Evolutionary conservation across 2,329 filamentous ascomycete species (phyloP).

Genomic region (Fusarium clavum): DNA sequence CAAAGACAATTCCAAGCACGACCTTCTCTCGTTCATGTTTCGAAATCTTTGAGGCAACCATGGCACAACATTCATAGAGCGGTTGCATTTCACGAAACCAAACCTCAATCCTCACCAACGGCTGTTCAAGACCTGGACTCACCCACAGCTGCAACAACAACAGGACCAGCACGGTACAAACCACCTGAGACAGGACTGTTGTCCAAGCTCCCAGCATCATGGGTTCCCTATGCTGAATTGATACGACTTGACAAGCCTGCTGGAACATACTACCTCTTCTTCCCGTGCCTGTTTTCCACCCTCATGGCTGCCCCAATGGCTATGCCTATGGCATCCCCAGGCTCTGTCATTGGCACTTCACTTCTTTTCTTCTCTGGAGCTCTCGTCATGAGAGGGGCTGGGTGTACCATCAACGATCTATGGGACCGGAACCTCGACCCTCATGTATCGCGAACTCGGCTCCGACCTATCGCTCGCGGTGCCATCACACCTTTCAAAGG

Average conservation of each 20-base stretch:
- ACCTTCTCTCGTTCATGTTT: slow-evolving; percentile 14
- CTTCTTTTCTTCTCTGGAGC: slow-evolving; percentile 80
- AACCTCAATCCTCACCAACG: slow-evolving; percentile 31
- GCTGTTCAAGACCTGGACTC: slow-evolving; percentile 24
- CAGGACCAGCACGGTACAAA: slow-evolving; percentile 60
- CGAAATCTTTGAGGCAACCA: slow-evolving; percentile 12
- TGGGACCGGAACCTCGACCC: slow-evolving; percentile 91
- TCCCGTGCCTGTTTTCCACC: slow-evolving; percentile 87
- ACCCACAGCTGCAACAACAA: slow-evolving; percentile 12
- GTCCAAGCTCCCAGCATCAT: slow-evolving; percentile 73
- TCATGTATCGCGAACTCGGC: slow-evolving; percentile 78
- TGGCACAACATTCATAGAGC: slow-evolving; percentile 30
- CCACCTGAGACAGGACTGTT: slow-evolving; percentile 78
- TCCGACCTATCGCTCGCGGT: slow-evolving; percentile 83
- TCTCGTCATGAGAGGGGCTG: slow-evolving; percentile 86
- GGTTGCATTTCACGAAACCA: slow-evolving; percentile 44
- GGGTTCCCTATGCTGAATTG: slow-evolving; percentile 85
- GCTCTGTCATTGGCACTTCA: slow-evolving; percentile 72
- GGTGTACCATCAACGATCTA: slow-evolving; percentile 90
- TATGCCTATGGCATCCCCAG: slow-evolving; percentile 68
- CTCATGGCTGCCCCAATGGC: slow-evolving; percentile 80
- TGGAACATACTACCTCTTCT: slow-evolving; percentile 86
- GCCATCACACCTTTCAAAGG: slow-evolving; percentile 80
- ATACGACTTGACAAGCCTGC: slow-evolving; percentile 83
- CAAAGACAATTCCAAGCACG: slow-evolving; percentile 15